Base-by-base conservation (phyloP, 345 rosid genomes). In the Anacardium occidentale region DNA sequence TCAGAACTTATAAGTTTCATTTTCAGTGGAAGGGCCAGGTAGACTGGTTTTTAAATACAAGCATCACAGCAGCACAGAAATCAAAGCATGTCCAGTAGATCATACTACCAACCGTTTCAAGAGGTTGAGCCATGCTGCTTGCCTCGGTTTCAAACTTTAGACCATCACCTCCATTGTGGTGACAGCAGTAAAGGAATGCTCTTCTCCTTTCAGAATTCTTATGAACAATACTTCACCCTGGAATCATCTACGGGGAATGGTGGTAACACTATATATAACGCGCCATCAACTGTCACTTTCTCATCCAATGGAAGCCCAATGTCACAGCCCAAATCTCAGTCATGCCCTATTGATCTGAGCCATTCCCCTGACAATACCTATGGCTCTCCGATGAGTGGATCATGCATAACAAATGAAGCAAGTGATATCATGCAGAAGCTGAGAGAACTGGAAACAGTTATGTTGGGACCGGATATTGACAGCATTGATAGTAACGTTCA, bases 401-500 rank as follows among this genome's bases (percentile, higher is more conserved):
- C 96, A 26, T 94, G 92, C 76, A 78, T 89, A 63, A 91, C 96
- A 1, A 89, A 91, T 29, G 94, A 90, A 58, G 86, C 75, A 29
- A 83, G 75, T 70, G 88, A 90, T 62, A 80, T 88, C 15, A 81
- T 61, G 83, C 85, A 82, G 78, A 94, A 90, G 91, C 80, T 94
- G 77, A 87, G 81, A 73, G 97, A 94, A 69, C 66, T 94, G 21
- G 97, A 94, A 76, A 86, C 85, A 8, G 94, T 74, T 58, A 91
- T 94, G 97, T 77, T 94, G 74, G 98, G 94, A 44, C 91, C 97
- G 3, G 98, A 94, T 77, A 72, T 82, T 51, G 85, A 82, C 66
- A 76, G 82, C 64, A 75, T 79, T 56, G 79, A 83, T 56, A 83
- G 81, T 73, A 64, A 51, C 63, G 45, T 78, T 20, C 79, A 66